These are phyloP conservation scores for Chenopodium album DNA, from an alignment of 148 eudicot genomes.

Conservation along the genomic window DNA sequence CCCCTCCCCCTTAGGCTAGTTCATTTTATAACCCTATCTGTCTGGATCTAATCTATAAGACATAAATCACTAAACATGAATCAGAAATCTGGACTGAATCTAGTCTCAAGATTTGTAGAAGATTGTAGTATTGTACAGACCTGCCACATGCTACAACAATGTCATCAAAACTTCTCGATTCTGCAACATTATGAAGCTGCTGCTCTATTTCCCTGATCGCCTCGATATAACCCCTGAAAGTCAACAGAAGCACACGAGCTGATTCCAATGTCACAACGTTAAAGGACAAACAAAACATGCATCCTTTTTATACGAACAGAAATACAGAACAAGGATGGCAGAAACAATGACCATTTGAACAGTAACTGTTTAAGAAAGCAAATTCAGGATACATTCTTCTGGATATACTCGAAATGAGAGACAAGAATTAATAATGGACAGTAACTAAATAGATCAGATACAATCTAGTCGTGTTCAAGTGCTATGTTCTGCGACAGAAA, in stretches of 20 bases:
- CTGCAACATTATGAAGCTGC: slow-evolving; percentile 47
- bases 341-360: slow-evolving; percentile 8
- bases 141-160: slow-evolving; percentile 98
- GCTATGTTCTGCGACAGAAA: neutral
- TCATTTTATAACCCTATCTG: neutral
- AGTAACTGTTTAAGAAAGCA: neutral
- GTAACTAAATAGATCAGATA: neutral
- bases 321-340: neutral
- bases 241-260: slow-evolving; percentile 3
- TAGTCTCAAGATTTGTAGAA: slow-evolving; percentile 2
- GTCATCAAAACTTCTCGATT: slow-evolving; percentile 67
- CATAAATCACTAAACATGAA: neutral
- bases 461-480: neutral
- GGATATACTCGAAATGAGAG: neutral
- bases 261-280: neutral
- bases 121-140: slow-evolving; percentile 28
- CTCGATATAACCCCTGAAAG: slow-evolving; percentile 90
- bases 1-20: too few species aligned
- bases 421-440: neutral
- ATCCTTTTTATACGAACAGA: slow-evolving; percentile 1
- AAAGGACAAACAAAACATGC: neutral
- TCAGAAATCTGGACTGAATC: neutral
- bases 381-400: neutral
- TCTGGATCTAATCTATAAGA: neutral
- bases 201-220: slow-evolving; percentile 82